Evolutionary conservation across 2,329 filamentous ascomycete genomes (phyloP).

Genomic region (Paecilomyces niveus): DNA sequence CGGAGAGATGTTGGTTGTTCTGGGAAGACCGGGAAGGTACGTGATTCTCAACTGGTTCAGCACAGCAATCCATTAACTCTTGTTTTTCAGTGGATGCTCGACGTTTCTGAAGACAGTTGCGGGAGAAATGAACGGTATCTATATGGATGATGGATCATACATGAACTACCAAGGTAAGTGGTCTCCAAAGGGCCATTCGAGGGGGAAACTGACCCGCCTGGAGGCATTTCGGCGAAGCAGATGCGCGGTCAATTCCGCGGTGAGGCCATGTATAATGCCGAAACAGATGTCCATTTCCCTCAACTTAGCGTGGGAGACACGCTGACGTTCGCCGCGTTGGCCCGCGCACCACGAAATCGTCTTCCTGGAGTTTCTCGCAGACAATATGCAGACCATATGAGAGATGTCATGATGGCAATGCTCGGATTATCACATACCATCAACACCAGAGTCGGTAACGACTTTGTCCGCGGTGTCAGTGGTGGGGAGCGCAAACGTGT

Average conservation of each 20-base stretch:
- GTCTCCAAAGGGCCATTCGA: not conserved
- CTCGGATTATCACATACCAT: slow-evolving; percentile 45
- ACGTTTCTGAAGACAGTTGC: slow-evolving; percentile 80
- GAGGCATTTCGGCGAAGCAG: slow-evolving; percentile 1
- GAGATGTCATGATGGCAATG: slow-evolving; percentile 39
- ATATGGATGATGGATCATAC: slow-evolving; percentile 60
- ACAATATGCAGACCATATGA: slow-evolving; percentile 34
- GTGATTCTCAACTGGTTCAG: not conserved
- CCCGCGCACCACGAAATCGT: slow-evolving; percentile 31
- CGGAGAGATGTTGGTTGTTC: slow-evolving; percentile 52
- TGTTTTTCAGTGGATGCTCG: slow-evolving; percentile 54
- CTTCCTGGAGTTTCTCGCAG: slow-evolving; percentile 27
- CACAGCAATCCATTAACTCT: slow-evolving; percentile 4
- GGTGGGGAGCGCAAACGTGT: slow-evolving; percentile 50
- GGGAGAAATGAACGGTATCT: slow-evolving; percentile 76
- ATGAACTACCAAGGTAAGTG: slow-evolving; percentile 55
- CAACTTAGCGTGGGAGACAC: slow-evolving; percentile 46
- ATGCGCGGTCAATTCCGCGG: slow-evolving; percentile 35
- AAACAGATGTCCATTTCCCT: slow-evolving; percentile 37
- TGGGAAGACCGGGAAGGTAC: slow-evolving; percentile 42
- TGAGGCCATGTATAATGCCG: slow-evolving; percentile 10
- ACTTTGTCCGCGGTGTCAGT: slow-evolving; percentile 48
- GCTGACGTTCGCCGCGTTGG: slow-evolving; percentile 42
- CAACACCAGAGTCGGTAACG: slow-evolving; percentile 40
- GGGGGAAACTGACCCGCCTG: not conserved